phyloP scores from a whole-genome alignment of 2,329 filamentous ascomycete species.

The Stagonosporopsis tanaceti region DNA sequence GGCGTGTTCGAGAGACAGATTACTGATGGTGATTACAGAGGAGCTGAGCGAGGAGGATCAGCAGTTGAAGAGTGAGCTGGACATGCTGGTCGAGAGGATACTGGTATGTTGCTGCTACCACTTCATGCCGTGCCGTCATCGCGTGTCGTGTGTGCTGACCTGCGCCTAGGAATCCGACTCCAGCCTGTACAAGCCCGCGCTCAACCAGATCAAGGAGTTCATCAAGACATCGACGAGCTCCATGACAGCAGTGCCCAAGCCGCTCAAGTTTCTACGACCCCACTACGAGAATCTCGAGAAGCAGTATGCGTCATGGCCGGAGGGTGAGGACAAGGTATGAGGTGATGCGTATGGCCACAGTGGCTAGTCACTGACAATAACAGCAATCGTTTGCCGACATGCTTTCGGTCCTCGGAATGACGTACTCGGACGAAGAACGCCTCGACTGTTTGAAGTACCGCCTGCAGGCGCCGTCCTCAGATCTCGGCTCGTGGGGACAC shows the following conservation, averaged over 20 bases:
- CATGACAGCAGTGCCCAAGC: slow-evolving; percentile 99
- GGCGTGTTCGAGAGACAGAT: slow-evolving; percentile 23
- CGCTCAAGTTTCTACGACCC: slow-evolving; percentile 94
- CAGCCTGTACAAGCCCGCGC: slow-evolving; percentile 86
- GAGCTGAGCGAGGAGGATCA: slow-evolving; percentile 98
- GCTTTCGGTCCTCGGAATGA: slow-evolving; percentile 97
- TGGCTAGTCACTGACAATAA: slow-evolving; percentile 23
- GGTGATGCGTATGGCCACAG: not conserved
- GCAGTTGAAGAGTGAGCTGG: slow-evolving; percentile 96
- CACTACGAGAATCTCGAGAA: slow-evolving; percentile 91
- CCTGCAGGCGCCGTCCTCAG: slow-evolving; percentile 85
- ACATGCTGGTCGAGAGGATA: slow-evolving; percentile 96
- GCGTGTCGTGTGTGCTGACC: slow-evolving; percentile 33
- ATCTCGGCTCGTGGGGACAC: slow-evolving; percentile 97
- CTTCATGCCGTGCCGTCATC: slow-evolving; percentile 4
- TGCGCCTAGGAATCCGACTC: slow-evolving; percentile 77
- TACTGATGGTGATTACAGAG: slow-evolving; percentile 63
- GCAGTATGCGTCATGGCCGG: slow-evolving; percentile 88
- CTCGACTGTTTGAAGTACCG: slow-evolving; percentile 97
- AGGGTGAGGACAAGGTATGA: slow-evolving; percentile 79
- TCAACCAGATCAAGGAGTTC: slow-evolving; percentile 96
- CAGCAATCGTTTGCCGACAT: slow-evolving; percentile 86
- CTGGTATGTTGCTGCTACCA: slow-evolving; percentile 64
- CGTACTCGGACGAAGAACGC: slow-evolving; percentile 94
- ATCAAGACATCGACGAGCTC: slow-evolving; percentile 99